phyloP scores from a whole-genome alignment of 148 eudicot species.

The Chenopodium quinoa region DNA sequence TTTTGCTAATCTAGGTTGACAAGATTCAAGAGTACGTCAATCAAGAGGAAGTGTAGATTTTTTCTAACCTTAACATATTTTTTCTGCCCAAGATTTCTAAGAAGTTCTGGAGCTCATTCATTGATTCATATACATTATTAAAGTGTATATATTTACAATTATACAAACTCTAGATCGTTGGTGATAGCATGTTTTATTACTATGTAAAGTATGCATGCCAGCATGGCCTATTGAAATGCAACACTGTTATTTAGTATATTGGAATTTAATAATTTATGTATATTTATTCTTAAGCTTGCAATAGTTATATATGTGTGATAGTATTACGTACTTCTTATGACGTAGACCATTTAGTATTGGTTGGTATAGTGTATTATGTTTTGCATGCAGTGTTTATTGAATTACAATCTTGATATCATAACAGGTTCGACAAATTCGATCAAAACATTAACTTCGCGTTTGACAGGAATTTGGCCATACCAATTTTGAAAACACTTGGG shows the following conservation, averaged over 20 bases:
- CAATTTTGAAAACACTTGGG: no score
- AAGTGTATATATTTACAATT: background rate
- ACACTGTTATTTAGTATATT: no score
- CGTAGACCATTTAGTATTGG: no score
- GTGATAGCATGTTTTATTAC: background rate
- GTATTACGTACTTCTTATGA: no score
- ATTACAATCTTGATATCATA: no score
- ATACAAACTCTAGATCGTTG: background rate
- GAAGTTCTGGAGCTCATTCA: background rate
- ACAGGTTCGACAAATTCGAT: background rate
- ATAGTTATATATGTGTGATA: no score
- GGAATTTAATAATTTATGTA: background rate
- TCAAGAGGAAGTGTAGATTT: background rate
- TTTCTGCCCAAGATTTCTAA: background rate
- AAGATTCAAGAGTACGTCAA: background rate
- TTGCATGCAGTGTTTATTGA: no score
- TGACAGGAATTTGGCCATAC: no score
- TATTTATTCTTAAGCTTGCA: no score
- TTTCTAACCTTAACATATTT: background rate
- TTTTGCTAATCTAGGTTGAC: background rate
- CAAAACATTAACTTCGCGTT: no score
- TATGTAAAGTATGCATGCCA: background rate
- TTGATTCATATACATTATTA: background rate
- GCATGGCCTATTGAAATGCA: background rate
- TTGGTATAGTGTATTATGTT: no score